phyloP scores from a whole-genome alignment of 2,329 filamentous ascomycete species.

The Claviceps quebecensis region DNA sequence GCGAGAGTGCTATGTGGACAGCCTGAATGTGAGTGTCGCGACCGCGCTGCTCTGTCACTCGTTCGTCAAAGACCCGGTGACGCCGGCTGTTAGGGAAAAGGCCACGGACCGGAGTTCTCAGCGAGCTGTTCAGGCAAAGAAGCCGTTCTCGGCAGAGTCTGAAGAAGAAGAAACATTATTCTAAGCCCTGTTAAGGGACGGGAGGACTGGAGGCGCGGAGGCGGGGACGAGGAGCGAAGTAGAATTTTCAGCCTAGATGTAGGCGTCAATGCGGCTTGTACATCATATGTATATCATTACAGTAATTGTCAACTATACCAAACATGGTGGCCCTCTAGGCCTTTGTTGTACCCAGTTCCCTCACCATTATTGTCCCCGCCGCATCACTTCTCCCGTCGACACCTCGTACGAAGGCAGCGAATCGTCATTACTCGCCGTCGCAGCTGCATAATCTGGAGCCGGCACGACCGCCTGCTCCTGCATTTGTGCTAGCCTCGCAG shows the following conservation, averaged over 20 bases:
- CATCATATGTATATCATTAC: not conserved
- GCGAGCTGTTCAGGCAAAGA: not conserved
- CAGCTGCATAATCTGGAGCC: not conserved
- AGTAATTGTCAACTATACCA: not conserved
- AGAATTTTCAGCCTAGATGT: not conserved
- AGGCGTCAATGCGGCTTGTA: not conserved
- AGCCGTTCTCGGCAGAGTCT: not conserved
- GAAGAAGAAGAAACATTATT: not conserved
- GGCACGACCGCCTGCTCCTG: not conserved
- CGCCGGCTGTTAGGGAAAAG: not conserved
- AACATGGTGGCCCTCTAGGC: not conserved
- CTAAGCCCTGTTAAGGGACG: not conserved
- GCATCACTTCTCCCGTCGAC: not conserved
- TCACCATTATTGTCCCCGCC: not conserved
- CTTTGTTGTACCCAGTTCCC: not conserved
- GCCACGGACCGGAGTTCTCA: not conserved
- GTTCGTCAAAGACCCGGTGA: conserved; percentile 36
- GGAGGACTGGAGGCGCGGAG: no score
- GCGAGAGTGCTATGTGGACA: conserved; percentile 54
- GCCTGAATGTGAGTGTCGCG: conserved; percentile 86
- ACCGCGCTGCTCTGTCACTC: conserved; percentile 60
- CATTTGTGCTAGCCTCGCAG: not conserved
- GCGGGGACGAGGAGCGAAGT: not conserved
- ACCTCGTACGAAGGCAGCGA: not conserved
- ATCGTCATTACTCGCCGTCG: not conserved